A percentile compares a stretch with the other conserved stretches of the same genome.
Evolutionary conservation across 2,329 filamentous ascomycete genomes (phyloP).

Genomic region (Xylariaceae sp.): DNA sequence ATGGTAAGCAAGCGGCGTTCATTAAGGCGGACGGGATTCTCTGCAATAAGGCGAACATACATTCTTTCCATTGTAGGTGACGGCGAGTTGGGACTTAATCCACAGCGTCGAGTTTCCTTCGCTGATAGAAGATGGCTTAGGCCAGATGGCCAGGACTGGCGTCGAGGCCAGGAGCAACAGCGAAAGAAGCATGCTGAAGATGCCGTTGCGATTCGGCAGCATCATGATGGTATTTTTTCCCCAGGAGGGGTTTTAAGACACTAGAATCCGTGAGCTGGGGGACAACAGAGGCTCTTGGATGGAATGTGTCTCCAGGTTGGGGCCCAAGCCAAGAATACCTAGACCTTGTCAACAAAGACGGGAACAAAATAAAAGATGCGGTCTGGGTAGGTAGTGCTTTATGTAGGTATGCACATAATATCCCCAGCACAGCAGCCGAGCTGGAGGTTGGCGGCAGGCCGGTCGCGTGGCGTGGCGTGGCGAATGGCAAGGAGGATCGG

Average conservation of each 20-base stretch:
- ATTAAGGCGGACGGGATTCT: conserved; percentile 8
- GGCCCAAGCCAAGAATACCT: no score
- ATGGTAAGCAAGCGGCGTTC: conserved; percentile 31
- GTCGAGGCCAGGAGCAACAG: conserved; percentile 39
- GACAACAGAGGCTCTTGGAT: background rate
- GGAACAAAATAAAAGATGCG: background rate
- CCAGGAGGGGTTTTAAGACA: conserved; percentile 15
- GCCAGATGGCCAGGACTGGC: conserved; percentile 54
- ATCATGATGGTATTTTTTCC: conserved; percentile 19
- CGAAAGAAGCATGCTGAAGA: conserved; percentile 34
- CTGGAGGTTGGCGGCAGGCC: background rate
- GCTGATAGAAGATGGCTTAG: conserved; percentile 47
- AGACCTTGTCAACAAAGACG: background rate
- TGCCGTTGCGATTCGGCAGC: conserved; percentile 17
- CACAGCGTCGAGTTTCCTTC: conserved; percentile 52
- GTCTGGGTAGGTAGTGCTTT: background rate
- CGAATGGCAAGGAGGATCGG: conserved; percentile 10
- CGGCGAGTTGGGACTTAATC: conserved; percentile 47
- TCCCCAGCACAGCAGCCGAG: no score
- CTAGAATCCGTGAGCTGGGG: conserved; percentile 3
- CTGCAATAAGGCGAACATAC: conserved; percentile 40
- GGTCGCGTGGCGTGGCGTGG: conserved; percentile 23
- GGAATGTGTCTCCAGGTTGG: background rate
- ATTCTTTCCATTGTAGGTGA: conserved; percentile 56
- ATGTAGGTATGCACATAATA: background rate